phyloP scores from a whole-genome alignment of 257 asterid genomes.

The Cruciata laevipes region DNA sequence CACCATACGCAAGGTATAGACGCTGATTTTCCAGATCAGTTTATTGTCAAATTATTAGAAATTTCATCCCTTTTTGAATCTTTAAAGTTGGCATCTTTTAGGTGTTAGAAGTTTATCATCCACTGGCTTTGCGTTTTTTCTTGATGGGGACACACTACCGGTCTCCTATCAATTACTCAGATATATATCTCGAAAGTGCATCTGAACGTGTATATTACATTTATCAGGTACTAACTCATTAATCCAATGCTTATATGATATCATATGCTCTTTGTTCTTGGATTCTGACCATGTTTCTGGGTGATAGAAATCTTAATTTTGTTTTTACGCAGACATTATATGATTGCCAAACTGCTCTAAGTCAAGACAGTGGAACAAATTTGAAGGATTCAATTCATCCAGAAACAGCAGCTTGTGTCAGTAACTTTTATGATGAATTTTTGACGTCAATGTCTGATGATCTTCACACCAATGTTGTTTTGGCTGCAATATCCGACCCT shows the following conservation, averaged over 20 bases:
- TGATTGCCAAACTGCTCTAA: conserved; percentile 49
- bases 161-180: conserved; percentile 89
- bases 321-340: conserved; percentile 55
- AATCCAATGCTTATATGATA: background rate
- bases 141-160: conserved; percentile 87
- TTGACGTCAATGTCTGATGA: conserved; percentile 76
- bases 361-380: conserved; percentile 33
- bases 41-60: background rate
- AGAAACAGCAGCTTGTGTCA: conserved; percentile 47
- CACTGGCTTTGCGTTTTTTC: conserved; percentile 81
- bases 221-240: conserved; percentile 55
- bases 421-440: conserved; percentile 61
- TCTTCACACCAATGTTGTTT: conserved; percentile 75
- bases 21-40: background rate
- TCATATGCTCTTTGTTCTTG: background rate
- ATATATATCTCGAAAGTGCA: conserved; percentile 75
- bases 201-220: conserved; percentile 87
- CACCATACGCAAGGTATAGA: conserved; percentile 80
- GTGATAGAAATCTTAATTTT: background rate
- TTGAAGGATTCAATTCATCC: conserved; percentile 55
- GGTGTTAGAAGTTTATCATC: conserved; percentile 89
- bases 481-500: conserved; percentile 94
- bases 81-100: conserved; percentile 24
- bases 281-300: background rate
- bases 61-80: conserved; percentile 5